A percentile compares a stretch with the other conserved stretches of the same genome.
Evolutionary conservation across 495 filamentous ascomycete genomes (phyloP).

Genomic region (Trichocladium uniseriatum): DNA sequence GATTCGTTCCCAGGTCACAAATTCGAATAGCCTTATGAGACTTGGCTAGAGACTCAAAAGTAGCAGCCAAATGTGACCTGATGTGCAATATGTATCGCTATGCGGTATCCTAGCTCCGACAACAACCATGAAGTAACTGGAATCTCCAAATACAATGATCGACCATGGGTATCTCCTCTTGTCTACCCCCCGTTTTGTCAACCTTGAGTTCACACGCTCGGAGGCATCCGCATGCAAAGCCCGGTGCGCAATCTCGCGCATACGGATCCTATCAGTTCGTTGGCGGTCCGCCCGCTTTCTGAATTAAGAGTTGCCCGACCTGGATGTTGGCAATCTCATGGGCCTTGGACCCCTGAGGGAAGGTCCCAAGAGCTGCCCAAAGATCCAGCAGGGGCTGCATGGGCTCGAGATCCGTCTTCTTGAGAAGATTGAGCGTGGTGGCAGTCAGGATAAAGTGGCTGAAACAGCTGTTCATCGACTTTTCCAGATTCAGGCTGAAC

Average conservation of each 20-base stretch:
- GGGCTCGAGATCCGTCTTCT: constrained; percentile 79
- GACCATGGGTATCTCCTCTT: background rate
- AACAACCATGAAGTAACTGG: background rate
- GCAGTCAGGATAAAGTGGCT: constrained; percentile 87
- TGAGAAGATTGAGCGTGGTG: constrained; percentile 72
- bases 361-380: constrained; percentile 74
- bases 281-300: constrained; percentile 31
- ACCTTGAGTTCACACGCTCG: too few species aligned
- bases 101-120: background rate
- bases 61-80: too few species aligned
- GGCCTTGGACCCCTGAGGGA: constrained; percentile 59
- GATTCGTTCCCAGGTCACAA: too few species aligned
- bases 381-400: constrained; percentile 90
- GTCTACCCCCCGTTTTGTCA: too few species aligned
- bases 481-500: constrained; percentile 71
- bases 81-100: background rate
- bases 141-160: background rate
- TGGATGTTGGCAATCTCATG: constrained; percentile 45
- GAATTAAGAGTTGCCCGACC: constrained; percentile 36
- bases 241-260: too few species aligned
- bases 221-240: background rate
- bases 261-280: constrained; percentile 1
- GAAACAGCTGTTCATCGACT: constrained; percentile 89
- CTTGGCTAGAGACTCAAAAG: background rate
- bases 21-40: too few species aligned